These are phyloP conservation scores for Penicillium palitans DNA, from an alignment of 2,329 filamentous ascomycete species.

Conservation along the genomic window DNA sequence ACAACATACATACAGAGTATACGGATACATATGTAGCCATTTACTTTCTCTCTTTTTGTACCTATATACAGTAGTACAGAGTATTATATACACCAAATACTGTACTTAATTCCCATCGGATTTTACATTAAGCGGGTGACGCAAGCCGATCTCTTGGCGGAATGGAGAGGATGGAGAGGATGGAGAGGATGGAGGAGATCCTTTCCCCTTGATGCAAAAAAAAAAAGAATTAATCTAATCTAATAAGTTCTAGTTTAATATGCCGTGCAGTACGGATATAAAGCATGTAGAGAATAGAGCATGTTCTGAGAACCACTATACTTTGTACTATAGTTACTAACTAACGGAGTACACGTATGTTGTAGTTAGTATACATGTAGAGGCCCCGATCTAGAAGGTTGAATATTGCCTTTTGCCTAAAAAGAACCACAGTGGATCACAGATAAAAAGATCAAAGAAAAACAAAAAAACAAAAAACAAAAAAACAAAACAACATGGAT, in stretches of 20 bases:
- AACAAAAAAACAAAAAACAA: background rate
- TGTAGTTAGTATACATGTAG: background rate
- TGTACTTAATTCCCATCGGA: background rate
- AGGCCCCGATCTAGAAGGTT: background rate
- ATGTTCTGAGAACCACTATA: too few relatives aligned
- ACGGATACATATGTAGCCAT: too few relatives aligned
- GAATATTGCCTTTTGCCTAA: background rate
- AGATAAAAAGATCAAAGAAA: background rate
- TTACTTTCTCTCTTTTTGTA: too few relatives aligned
- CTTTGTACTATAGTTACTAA: background rate
- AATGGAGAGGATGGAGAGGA: background rate
- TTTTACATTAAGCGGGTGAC: conserved; percentile 14
- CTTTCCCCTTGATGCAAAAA: background rate
- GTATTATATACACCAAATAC: too few relatives aligned
- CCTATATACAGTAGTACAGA: background rate
- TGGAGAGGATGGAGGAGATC: background rate
- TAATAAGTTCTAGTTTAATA: background rate
- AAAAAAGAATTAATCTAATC: background rate
- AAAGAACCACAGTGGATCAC: background rate
- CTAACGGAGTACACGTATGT: background rate
- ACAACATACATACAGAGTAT: too few relatives aligned
- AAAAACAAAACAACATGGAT: background rate
- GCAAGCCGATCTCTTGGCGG: conserved; percentile 26
- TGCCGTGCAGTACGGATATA: background rate
- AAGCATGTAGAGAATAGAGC: background rate